Evolutionary conservation across 1,284 basidiomycete species (phyloP), one percentile per base, ranked within the genome.

Genomic region (Dichomitus squalens): DNA sequence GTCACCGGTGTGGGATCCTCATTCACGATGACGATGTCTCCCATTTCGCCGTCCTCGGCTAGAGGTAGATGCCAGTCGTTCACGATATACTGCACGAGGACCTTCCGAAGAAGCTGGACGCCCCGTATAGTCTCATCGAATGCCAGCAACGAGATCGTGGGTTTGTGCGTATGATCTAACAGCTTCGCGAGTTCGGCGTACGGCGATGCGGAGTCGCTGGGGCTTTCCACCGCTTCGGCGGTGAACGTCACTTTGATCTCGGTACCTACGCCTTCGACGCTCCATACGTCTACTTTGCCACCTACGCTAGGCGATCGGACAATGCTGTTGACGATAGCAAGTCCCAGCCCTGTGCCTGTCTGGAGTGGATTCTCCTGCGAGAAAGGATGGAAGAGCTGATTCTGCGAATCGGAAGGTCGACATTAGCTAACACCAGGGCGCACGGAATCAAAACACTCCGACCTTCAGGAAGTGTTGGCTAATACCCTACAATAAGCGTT

Each of bases 301-400:
- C 88, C 85, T 56, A 97, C 86, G 56, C 88, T 90, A 36, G 93
- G 88, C 12, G 93, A 94, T 23, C 87, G 87, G 31, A 96, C 86
- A 57, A 95, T 95, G 66, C 90, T 95, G 78, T 93, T 95, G 70
- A 98, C 96, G 65, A 98, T 98, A 21, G 96, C 95, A 21, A 98
- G 85, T n/a, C 96, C 96, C 2, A 98, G 83, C 16, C 96, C 96
- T 0, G 96, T 98, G 1, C 96, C 96, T 1, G 94, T 90, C 68
- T 96, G 94, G 8, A 94, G 72, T 1, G 93, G 91, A 66, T 95
- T 94, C 72, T 93, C 91, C 76, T 98, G 96, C 0, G 95, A 95
- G 75, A 98, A 98, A 0, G 96, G 96, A 67, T 97, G 95, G 77
- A 98, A 98, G 2, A 98, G 80, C 74, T 97, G 94, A 65, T 97